Base-by-base conservation (phyloP, 306 rosid genomes). In the Lathyrus tuberosus region DNA sequence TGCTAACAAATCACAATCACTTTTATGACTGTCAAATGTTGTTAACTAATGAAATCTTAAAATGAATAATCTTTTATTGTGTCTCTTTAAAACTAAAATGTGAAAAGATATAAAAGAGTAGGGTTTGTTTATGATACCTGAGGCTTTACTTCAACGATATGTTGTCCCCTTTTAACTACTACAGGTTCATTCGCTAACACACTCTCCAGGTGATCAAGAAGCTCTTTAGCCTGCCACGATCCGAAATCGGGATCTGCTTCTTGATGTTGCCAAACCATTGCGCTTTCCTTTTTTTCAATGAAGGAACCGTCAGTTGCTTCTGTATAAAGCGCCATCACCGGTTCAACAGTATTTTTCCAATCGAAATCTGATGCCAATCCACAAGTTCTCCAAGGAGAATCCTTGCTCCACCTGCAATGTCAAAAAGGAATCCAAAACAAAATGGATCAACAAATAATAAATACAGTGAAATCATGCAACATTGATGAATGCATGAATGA, bases 261-360 rank as follows among this genome's bases (percentile, higher is more conserved):
- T 58, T 79, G 84, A 58, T 89, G 86, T 38, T 89, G 90, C 96
- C 96, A 89, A 20, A 89, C 96, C 71, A 87, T 8, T 42, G 92
- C 96, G 54, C 88, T 89, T 48, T 89, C 96, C 69, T 89, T 89
- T 41, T 74, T 71, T 56, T 89, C 96, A 60, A 89, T 87, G 62
- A 85, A 87, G 73, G 96, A 89, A 62, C 96, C 96, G 74, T 86
- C 96, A 0, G 96, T 89, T 48, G 92, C 84, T 74, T 89, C 92
- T 12, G 92, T 89, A 16, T 89, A 89, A 65, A 43, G 92, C 30
- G 85, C 92, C 96, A 89, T 83, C 51, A 89, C 88, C 0, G 92
- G 92, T 42, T 84, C 80, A 17, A 51, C 90, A 59, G 78, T 82
- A 43, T 46, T 81, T 69, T 79, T 87, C 96, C 96, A 89, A 33